Evolutionary conservation across 768 basidiomycete species (phyloP), one percentile per base, ranked within the genome.

Genomic region (Trametopsis cervina): DNA sequence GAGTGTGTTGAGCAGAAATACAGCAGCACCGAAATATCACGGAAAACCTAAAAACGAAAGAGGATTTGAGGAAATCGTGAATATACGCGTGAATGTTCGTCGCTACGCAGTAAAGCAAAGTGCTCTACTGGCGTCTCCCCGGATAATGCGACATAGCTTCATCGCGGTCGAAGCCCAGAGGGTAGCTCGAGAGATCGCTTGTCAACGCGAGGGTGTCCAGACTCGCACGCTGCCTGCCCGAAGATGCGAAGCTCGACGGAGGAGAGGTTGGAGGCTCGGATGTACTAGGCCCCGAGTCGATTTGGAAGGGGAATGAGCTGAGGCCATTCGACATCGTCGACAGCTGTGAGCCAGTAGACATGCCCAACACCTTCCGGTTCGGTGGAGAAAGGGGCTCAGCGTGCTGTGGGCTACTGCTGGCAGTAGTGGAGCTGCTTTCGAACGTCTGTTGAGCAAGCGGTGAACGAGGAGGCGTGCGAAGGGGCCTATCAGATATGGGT

Each of bases 241-340:
- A 33, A 15, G 29, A 33, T 40, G 67, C 66, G 50, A 67, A 64
- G 54, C 67, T 60, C 37, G 56, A 51, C 23, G 54, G 51, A 47
- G 71, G 61, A 24, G 72, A 67, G 18, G 61, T 45, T 2, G 58
- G 58, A 17, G 38, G 40, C 20, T 59, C 55, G 7, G 62, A 47
- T 15, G 60, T 52, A 27, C 59, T 65, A 35, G 61, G 63, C 47
- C 81, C 80, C 25, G 80, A 71, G 54, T 88, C 86, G 58, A 91
- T 87, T 52, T 89, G 86, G 77, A 91, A 91, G 33, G 88, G 82
- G 74, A 89, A 91, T 21, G 83, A 84, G 15, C 83, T 85, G 35
- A 91, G 69, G n/a, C 87, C 89, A 21, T 84, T 81, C 18, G 86
- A 86, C 26, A 80, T 77, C 3, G 85, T 84, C 10, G 88, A 89